Evolutionary conservation across 2,329 filamentous ascomycete genomes (phyloP).

Genomic region (Bipolaris cookei): DNA sequence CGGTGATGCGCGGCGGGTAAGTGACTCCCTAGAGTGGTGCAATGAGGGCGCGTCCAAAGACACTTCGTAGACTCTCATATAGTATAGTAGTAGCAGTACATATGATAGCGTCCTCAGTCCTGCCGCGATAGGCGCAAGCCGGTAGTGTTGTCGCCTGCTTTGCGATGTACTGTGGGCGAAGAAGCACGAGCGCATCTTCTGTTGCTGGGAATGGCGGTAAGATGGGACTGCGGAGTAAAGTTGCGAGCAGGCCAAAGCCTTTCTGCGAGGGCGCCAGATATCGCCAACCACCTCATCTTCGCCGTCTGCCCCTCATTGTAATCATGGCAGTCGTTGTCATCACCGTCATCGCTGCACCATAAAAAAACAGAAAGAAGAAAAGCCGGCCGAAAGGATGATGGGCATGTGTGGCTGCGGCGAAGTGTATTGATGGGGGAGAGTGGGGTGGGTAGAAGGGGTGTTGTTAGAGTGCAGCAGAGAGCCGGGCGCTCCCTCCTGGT

Average conservation of each 20-base stretch:
- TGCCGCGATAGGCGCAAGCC: background rate
- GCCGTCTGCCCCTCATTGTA: constrained; percentile 6
- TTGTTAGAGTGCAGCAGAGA: background rate
- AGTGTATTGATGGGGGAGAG: constrained; percentile 7
- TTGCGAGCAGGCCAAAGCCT: background rate
- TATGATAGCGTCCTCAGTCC: background rate
- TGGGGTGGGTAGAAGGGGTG: constrained; percentile 4
- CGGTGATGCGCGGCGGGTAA: constrained; percentile 1
- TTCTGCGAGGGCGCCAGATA: background rate
- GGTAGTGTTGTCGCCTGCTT: background rate
- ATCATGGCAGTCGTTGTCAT: background rate
- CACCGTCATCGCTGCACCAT: constrained; percentile 3
- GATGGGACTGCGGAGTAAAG: background rate
- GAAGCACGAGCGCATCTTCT: constrained; percentile 1
- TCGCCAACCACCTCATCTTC: background rate
- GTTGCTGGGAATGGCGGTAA: background rate
- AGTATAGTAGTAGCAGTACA: background rate
- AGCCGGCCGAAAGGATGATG: background rate
- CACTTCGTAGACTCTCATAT: no score
- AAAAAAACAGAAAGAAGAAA: background rate
- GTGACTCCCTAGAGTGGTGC: background rate
- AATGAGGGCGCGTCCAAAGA: background rate
- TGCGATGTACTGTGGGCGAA: background rate
- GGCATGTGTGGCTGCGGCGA: background rate
- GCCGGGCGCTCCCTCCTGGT: background rate